These are phyloP conservation scores for Coemansia sp. DNA, from an alignment of 192 early-diverging fungal species.

Conservation along the genomic window DNA sequence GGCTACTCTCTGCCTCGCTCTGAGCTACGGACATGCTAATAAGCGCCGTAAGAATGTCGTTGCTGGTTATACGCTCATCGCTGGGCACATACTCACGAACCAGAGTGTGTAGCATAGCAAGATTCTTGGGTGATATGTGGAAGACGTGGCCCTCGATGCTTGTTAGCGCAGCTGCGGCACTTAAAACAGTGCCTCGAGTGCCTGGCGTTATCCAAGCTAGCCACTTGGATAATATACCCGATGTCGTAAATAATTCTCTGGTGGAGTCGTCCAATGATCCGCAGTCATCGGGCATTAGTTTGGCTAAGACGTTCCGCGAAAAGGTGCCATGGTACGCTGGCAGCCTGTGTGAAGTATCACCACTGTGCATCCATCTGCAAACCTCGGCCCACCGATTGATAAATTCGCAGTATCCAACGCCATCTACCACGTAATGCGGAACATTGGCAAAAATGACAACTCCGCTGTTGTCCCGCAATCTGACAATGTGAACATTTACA, in stretches of 20 bases:
- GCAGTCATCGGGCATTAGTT: neutral
- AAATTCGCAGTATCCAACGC: constrained; percentile 11
- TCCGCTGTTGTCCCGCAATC: constrained; percentile 17
- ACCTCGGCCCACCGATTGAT: constrained; percentile 15
- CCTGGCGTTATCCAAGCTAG: constrained; percentile 17
- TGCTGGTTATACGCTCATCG: constrained; percentile 9
- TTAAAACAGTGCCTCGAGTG: constrained; percentile 1
- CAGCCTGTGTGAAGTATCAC: neutral
- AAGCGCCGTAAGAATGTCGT: constrained; percentile 22
- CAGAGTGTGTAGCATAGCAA: neutral
- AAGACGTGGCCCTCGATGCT: constrained; percentile 14
- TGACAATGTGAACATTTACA: neutral
- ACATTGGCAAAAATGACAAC: constrained; percentile 6
- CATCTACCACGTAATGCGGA: constrained; percentile 13
- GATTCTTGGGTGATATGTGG: neutral
- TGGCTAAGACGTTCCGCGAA: neutral
- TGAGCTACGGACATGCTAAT: constrained; percentile 10
- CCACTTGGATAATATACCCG: neutral
- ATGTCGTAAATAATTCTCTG: neutral
- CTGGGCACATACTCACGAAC: neutral
- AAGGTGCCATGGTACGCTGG: neutral
- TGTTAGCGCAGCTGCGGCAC: neutral
- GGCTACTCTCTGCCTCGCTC: neutral
- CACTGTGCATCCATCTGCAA: neutral
- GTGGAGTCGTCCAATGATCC: neutral